Percentiles rank a stretch among this genome's conserved stretches.
phyloP scores from a whole-genome alignment of 2,329 filamentous ascomycete species.

The Phaeosphaeria sp. region DNA sequence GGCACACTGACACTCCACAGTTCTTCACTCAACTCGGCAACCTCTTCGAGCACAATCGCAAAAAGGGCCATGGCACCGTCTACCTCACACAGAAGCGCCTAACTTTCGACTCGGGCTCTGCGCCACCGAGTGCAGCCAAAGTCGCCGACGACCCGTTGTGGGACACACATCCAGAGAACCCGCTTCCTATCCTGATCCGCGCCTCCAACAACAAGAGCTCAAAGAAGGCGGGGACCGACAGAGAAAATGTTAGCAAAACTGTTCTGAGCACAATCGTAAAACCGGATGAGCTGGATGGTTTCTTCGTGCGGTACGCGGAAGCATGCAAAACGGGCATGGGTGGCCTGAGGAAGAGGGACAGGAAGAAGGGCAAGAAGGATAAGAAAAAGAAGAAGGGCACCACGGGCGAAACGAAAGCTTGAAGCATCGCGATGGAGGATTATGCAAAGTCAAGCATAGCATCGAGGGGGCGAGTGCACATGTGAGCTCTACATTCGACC shows the following conservation, averaged over 20 bases:
- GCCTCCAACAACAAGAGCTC: constrained; percentile 78
- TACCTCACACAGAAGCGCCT: constrained; percentile 78
- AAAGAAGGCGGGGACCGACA: constrained; percentile 51
- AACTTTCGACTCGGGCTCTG: constrained; percentile 52
- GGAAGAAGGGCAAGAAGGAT: constrained; percentile 82
- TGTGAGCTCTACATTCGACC: background rate
- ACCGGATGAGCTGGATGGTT: constrained; percentile 75
- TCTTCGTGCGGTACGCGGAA: constrained; percentile 87
- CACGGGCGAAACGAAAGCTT: constrained; percentile 29
- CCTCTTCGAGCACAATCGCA: constrained; percentile 71
- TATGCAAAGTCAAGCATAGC: background rate
- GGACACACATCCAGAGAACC: constrained; percentile 65
- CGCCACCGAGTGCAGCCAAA: constrained; percentile 43
- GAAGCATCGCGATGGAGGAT: constrained; percentile 6
- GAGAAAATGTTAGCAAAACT: constrained; percentile 62
- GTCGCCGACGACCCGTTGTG: constrained; percentile 61
- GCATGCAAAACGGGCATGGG: constrained; percentile 89
- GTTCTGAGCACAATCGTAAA: constrained; percentile 86
- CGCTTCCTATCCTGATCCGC: constrained; percentile 78
- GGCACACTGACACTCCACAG: constrained; percentile 50
- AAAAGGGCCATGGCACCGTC: constrained; percentile 75
- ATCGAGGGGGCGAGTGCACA: background rate
- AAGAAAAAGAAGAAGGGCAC: constrained; percentile 70
- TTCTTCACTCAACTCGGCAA: constrained; percentile 75
- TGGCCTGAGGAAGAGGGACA: constrained; percentile 88